These are phyloP conservation scores for Tylopilus felleus DNA, from an alignment of 768 basidiomycete genomes.

Conservation along the genomic window DNA sequence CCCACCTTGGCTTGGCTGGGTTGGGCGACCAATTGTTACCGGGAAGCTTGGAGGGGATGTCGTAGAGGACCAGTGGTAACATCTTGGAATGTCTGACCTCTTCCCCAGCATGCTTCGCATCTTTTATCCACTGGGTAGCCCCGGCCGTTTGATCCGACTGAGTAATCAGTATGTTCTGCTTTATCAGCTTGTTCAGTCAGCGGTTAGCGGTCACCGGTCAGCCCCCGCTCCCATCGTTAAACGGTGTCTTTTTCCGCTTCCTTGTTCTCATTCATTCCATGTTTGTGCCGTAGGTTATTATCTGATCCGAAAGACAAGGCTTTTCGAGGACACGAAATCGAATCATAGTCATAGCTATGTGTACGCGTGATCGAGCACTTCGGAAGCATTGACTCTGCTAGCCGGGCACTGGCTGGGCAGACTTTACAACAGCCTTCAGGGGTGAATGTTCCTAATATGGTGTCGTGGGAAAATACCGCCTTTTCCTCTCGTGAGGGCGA, in stretches of 20 bases:
- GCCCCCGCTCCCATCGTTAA: not conserved
- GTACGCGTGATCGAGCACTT: too few species aligned
- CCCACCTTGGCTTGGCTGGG: conserved; percentile 36
- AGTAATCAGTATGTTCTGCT: not conserved
- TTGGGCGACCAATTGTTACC: conserved; percentile 37
- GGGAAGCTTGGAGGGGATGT: conserved; percentile 32
- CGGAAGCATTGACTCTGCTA: too few species aligned
- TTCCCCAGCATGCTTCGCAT: not conserved
- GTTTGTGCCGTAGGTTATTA: not conserved
- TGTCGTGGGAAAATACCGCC: conserved; percentile 12
- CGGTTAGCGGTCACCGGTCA: too few species aligned
- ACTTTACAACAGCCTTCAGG: too few species aligned
- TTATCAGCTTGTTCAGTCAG: too few species aligned
- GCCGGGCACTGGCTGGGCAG: too few species aligned
- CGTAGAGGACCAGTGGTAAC: conserved; percentile 35
- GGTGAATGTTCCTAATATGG: not conserved
- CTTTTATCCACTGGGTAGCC: not conserved
- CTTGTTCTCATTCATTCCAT: not conserved
- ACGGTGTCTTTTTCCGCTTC: not conserved
- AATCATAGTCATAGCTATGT: too few species aligned
- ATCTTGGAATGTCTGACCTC: conserved; percentile 7
- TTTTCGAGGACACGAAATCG: not conserved
- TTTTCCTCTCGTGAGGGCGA: not conserved
- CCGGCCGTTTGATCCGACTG: too few species aligned
- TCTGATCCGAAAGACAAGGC: not conserved